Conservation (phyloP, 2,329 filamentous ascomycete species). For the Colletotrichum sp. region DNA sequence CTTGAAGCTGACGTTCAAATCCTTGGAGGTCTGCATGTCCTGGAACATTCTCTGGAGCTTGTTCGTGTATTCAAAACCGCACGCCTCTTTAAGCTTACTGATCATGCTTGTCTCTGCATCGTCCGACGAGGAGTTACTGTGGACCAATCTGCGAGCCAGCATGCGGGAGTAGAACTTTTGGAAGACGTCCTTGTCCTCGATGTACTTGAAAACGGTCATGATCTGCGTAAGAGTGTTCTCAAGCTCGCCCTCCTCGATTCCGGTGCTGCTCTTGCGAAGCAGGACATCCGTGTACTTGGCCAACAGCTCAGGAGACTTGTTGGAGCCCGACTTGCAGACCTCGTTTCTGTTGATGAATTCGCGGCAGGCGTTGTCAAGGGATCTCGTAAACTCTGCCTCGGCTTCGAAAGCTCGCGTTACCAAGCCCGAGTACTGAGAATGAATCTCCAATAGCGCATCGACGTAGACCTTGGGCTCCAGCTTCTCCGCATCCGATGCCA, state of each 20-base stretch:
- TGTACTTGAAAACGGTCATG: slow-evolving; percentile 99
- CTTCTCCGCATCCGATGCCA: slow-evolving; percentile 82
- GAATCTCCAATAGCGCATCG: slow-evolving; percentile 90
- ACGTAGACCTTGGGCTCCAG: slow-evolving; percentile 97
- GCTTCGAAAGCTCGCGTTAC: slow-evolving; percentile 93
- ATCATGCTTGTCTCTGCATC: slow-evolving; percentile 99
- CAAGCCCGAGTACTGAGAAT: slow-evolving; percentile 89
- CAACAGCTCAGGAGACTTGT: slow-evolving; percentile 91
- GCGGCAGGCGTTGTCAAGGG: slow-evolving; percentile 93
- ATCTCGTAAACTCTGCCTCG: slow-evolving; percentile 95
- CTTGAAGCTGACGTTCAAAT: slow-evolving; percentile 89
- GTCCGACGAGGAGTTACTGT: slow-evolving; percentile 93
- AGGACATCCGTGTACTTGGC: slow-evolving; percentile 95
- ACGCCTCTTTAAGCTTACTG: slow-evolving; percentile 97
- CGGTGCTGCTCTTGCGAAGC: slow-evolving; percentile 90
- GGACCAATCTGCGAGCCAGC: slow-evolving; percentile 91
- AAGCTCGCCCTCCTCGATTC: slow-evolving; percentile 91
- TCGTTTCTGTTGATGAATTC: slow-evolving; percentile 99
- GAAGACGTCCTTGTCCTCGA: slow-evolving; percentile 99
- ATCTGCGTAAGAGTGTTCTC: slow-evolving; percentile 89
- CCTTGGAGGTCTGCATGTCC: slow-evolving; percentile 98
- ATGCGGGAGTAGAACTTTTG: slow-evolving; percentile 99
- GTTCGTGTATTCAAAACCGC: slow-evolving; percentile 99
- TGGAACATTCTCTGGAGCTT: slow-evolving; percentile 99
- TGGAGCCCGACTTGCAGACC: slow-evolving; percentile 91